A percentile compares a stretch with the other conserved stretches of the same genome.
These are phyloP conservation scores for Auricularia sp. DNA, from an alignment of 768 basidiomycete species.

Conservation along the genomic window DNA sequence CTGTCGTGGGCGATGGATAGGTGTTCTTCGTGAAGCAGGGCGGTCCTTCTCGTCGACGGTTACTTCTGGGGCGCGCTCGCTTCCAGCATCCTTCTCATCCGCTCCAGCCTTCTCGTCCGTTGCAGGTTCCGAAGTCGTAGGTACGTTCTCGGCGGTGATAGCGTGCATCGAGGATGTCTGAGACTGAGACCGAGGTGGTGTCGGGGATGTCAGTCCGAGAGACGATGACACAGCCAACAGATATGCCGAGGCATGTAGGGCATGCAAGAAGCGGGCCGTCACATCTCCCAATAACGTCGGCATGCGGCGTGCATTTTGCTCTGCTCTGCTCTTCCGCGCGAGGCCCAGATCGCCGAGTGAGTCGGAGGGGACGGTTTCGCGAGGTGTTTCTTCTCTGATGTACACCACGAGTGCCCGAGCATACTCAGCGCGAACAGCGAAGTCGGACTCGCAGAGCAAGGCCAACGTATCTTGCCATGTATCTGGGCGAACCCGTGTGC, in stretches of 20 bases:
- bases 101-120: neutral
- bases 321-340: neutral
- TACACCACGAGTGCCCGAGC: slow-evolving; percentile 65
- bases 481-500: slow-evolving; percentile 66
- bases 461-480: slow-evolving; percentile 88
- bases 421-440: slow-evolving; percentile 72
- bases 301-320: neutral
- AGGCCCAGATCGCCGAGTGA: neutral
- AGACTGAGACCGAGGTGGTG: slow-evolving; percentile 31
- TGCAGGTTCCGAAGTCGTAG: slow-evolving; percentile 1
- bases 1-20: slow-evolving; percentile 6
- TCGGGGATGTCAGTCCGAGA: slow-evolving; percentile 36
- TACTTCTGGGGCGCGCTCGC: neutral
- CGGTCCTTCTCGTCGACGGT: neutral
- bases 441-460: slow-evolving; percentile 70
- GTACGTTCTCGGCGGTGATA: slow-evolving; percentile 13
- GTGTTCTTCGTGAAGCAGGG: neutral
- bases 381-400: slow-evolving; percentile 55
- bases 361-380: neutral
- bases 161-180: slow-evolving; percentile 28
- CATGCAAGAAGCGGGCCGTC: slow-evolving; percentile 65
- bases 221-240: slow-evolving; percentile 64
- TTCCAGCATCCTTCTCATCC: neutral
- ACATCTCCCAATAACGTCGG: slow-evolving; percentile 34
- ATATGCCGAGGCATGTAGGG: slow-evolving; percentile 71